Evolutionary conservation across 2,329 filamentous ascomycete genomes (phyloP), one percentile per base, ranked within the genome.

Genomic region (Pseudocercospora fijiensis): DNA sequence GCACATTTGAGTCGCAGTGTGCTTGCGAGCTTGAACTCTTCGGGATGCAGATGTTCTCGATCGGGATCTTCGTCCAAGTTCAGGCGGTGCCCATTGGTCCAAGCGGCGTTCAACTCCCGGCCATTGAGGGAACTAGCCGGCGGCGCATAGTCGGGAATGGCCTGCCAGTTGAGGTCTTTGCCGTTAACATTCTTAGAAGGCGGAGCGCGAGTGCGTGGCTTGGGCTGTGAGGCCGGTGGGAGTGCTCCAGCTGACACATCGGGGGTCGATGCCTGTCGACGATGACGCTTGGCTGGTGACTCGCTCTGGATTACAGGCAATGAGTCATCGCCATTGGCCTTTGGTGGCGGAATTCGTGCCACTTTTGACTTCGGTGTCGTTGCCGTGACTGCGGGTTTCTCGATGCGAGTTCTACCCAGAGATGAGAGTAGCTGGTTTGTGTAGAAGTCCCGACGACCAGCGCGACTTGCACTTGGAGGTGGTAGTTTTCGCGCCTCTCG

Each of bases 1-100:
- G 91, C 90, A 76, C 90, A 94, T 69, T 91, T 90, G 33, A 98
- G 85, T 61, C 92, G 87, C 28, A 97, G 84, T 56, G 88, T 90
- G 52, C 90, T 87, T 10, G 92, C 92, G 28, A 96, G 83, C 18
- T 82, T 80, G 28, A 93, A 74, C 79, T 98, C 94, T 65, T 92
- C 89, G 5, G 87, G 85, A 75, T 95, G 91, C 47, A 97, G 86
- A 43, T 91, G 81, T 62, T 86, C 76, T 24, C 84, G 82, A 71
- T 93, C 83, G 6, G 89, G 86, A 72, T 96, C 91, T 64, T 84
- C 82, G 76, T 83, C 86, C 52, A 96, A 85, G 73, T 96, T 90
- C 68, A 95, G 86, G 43, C 88, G 85, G 66, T 87, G 86, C 7
- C 90, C 91, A 79, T 93, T 95, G 28, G 47, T 60, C 67, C 67